Base-by-base conservation (phyloP, 345 rosid species). In the Syzygium grande region DNA sequence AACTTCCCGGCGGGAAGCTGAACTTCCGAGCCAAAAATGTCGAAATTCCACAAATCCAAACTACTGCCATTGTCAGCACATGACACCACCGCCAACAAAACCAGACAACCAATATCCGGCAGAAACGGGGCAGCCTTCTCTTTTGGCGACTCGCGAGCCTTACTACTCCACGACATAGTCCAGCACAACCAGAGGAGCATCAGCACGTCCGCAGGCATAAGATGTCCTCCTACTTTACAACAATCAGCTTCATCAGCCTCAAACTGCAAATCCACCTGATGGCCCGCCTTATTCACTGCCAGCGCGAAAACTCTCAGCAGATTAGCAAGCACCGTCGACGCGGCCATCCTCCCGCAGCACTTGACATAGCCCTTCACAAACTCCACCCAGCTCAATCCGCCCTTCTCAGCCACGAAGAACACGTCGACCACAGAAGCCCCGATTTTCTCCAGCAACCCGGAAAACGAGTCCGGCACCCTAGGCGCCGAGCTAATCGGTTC, bases 331-430 rank as follows among this genome's bases (percentile, higher is more conserved):
- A 92, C 88, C 91, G 89, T 88, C 1, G 96, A 95, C 10, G 93
- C 88, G 10, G 95, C 90, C 97, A 95, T 92, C 91, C 97, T 95
- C 51, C 96, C 98, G 54, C 99, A 95, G 85, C 95, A 98, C 86
- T 91, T 94, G 43, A 95, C 93, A 88, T 93, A 98, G 52, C 99
- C 99, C 89, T 87, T 92, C 51, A 94, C 92, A 89, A 96, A 95
- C 87, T 94, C 98, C 52, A 93, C 85, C 99, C 98, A 95, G 85
- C 88, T 90, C 88, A 96, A 46, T 16, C 94, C 95, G 84, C 91
- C 97, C 85, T 94, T 90, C 12, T 89, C 92, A 38, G 93, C 80
- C 1, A 91, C 86, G 63, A 95, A 97, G 91, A 94, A 94, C 23
- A 93, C 51, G 73, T 96, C 98, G 21, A 93, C 94, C 27, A 95